Evolutionary conservation across 2,329 filamentous ascomycete genomes (phyloP), one percentile per base, ranked within the genome.

Genomic region (Xylaria sp.): DNA sequence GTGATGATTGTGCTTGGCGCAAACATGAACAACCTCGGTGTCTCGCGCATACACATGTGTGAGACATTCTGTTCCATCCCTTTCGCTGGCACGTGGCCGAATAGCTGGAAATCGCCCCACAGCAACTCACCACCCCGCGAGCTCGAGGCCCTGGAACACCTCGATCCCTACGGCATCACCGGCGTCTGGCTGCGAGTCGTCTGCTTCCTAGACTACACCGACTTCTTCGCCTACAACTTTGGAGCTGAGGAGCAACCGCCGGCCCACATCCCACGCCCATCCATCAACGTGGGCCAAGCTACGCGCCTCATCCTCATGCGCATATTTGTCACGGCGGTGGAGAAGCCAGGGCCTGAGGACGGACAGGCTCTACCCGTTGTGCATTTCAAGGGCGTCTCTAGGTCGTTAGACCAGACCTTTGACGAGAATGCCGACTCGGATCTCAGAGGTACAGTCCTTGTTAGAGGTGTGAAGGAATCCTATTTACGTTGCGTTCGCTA

Each of bases 211-310:
- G 91, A 93, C 77, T 93, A 91, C 76, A 88, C 86, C 72, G 91
- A 94, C 76, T 88, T 94, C 42, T 91, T 90, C 77, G 80, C 81
- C 21, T 93, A 89, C 82, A 94, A 94, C 76, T 93, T 93, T 75
- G 81, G 80, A n/a, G 72, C 77, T 1, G 79, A 78, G 7, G 78
- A 82, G 6, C 77, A 81, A 11, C 78, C 83, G 0, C 81, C 79
- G 0, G 77, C 73, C 51, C 80, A 79, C 71, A 81, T 79, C 62
- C 86, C 82, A 1, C 84, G 87, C 0, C 81, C 79, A 0, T 83
- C 89, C 0, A 84, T 93, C 45, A 81, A 87, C 36, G 86, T 84
- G 0, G 85, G 86, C 68, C 91, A 42, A 11, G 91, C 90, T 1
- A 90, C 89, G 19, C 85, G 91, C 8, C 83, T 94, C 63, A 92